Evolutionary conservation across 192 early-diverging fungal species (phyloP).

Genomic region (Backusella morwellensis): DNA sequence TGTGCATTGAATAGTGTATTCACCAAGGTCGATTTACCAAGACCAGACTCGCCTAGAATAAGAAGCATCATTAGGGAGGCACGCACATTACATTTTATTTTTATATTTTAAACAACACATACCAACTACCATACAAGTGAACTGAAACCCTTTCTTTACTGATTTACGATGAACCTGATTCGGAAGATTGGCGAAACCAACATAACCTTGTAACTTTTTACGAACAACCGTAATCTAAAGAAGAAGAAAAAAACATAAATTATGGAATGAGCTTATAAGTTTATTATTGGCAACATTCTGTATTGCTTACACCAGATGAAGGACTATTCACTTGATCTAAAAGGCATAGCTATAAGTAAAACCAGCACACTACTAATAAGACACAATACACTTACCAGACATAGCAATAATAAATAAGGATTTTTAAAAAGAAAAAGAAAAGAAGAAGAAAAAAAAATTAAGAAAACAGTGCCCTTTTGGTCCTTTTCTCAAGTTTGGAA

Average conservation of each 20-base stretch:
- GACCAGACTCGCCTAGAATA: slow-evolving; percentile 80
- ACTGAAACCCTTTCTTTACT: slow-evolving; percentile 93
- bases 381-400: background rate
- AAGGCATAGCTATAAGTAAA: background rate
- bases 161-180: slow-evolving; percentile 95
- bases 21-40: slow-evolving; percentile 97
- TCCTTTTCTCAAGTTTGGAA: background rate
- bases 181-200: slow-evolving; percentile 95
- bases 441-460: background rate
- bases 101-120: background rate
- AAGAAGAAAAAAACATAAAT: background rate
- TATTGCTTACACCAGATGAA: slow-evolving; percentile 14
- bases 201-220: slow-evolving; percentile 79
- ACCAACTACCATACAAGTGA: slow-evolving; percentile 97
- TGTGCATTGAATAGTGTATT: slow-evolving; percentile 95
- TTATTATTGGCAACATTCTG: background rate
- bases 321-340: slow-evolving; percentile 16
- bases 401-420: background rate
- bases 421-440: background rate
- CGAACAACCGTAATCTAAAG: slow-evolving; percentile 39
- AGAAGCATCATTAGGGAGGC: background rate
- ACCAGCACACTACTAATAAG: background rate
- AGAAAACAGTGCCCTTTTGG: background rate
- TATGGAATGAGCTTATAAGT: no score
- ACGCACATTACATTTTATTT: background rate